Evolutionary conservation across 768 basidiomycete species (phyloP).

Genomic region (Gelatoporia subvermispora): DNA sequence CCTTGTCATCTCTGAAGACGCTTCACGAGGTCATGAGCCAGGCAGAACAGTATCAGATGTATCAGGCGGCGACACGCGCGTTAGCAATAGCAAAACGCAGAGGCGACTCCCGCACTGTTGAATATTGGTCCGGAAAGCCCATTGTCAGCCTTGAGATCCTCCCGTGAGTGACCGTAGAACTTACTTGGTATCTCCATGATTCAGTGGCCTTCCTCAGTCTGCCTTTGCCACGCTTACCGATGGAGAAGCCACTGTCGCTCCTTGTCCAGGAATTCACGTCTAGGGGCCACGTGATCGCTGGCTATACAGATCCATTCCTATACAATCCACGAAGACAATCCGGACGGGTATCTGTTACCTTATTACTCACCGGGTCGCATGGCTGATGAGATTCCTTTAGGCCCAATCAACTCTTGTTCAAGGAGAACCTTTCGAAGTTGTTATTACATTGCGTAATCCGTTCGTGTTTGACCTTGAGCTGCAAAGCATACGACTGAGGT

Average conservation of each 20-base stretch:
- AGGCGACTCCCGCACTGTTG: conserved; percentile 63
- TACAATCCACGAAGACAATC: conserved; percentile 81
- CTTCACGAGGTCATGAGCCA: conserved; percentile 65
- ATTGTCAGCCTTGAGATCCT: conserved; percentile 74
- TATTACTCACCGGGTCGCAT: conserved; percentile 1
- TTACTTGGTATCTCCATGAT: conserved; percentile 8
- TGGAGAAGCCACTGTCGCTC: conserved; percentile 64
- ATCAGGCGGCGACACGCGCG: conserved; percentile 67
- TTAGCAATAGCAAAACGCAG: conserved; percentile 70
- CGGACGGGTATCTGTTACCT: conserved; percentile 43
- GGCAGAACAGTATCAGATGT: conserved; percentile 77
- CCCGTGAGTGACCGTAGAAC: conserved; percentile 47
- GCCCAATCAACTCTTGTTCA: conserved; percentile 65
- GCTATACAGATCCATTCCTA: conserved; percentile 75
- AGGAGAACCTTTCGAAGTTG: conserved; percentile 78
- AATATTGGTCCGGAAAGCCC: conserved; percentile 86
- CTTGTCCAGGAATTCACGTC: conserved; percentile 37
- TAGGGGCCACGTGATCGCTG: conserved; percentile 44
- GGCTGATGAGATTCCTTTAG: not conserved
- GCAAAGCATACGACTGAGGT: conserved; percentile 80
- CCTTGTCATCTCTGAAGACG: conserved; percentile 79
- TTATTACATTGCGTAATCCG: conserved; percentile 84
- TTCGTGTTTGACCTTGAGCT: conserved; percentile 91
- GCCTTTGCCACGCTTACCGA: conserved; percentile 62
- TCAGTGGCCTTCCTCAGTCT: conserved; percentile 39